phyloP scores from a whole-genome alignment of 176 grass and related monocot species.

The Aegilops speltoides region DNA sequence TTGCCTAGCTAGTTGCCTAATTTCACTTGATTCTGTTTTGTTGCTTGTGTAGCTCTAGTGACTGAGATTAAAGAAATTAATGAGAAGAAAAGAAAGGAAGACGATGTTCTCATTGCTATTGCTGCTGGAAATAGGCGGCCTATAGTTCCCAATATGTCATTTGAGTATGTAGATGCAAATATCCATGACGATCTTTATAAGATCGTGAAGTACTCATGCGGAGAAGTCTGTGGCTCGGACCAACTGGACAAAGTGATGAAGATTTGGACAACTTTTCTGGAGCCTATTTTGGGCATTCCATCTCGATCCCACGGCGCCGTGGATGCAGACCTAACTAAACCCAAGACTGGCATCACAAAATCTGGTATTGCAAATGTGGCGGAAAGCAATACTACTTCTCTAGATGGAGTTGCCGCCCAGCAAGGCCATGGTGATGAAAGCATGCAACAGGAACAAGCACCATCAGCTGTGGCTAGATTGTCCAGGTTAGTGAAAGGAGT shows the following conservation, averaged over 20 bases:
- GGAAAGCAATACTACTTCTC: conserved; percentile 52
- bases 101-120: conserved; percentile 85
- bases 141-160: conserved; percentile 89
- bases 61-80: conserved; percentile 99
- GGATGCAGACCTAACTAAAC: conserved; percentile 56
- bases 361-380: conserved; percentile 39
- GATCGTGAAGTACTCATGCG: conserved; percentile 94
- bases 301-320: conserved; percentile 39
- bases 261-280: conserved; percentile 89
- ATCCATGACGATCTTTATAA: conserved; percentile 89
- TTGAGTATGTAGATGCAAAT: conserved; percentile 68
- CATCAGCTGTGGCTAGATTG: conserved; percentile 28
- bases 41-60: conserved; percentile 76
- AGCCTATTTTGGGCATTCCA: conserved; percentile 77
- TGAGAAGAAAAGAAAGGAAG: conserved; percentile 97
- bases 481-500: conserved; percentile 48
- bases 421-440: conserved; percentile 53
- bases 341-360: conserved; percentile 63
- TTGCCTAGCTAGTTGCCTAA: conserved; percentile 23
- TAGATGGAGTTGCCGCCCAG: conserved; percentile 33
- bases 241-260: conserved; percentile 93
- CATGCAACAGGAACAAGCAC: conserved; percentile 40
- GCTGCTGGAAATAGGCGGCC: conserved; percentile 83
- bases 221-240: conserved; percentile 86
- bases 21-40: conserved; percentile 34